These are phyloP conservation scores for Plasmodium fragile DNA, from an alignment of 169 alveolate species.

Conservation along the genomic window DNA sequence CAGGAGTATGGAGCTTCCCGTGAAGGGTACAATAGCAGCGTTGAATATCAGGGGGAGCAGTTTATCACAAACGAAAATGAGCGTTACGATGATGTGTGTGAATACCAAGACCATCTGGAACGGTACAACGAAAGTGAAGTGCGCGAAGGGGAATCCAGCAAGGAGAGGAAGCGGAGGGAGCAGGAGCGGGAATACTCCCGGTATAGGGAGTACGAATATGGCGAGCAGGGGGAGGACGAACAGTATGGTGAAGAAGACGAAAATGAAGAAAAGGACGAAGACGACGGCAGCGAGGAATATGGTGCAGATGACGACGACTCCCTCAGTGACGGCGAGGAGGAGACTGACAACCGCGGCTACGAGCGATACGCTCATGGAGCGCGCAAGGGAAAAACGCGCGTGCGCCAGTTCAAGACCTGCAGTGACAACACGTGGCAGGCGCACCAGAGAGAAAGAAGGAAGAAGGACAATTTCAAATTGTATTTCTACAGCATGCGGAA, in stretches of 20 bases:
- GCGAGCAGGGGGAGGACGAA: background rate
- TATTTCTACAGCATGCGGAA: background rate
- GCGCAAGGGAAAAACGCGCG: background rate
- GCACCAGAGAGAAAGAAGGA: background rate
- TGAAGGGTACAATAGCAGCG: background rate
- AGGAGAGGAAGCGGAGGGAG: background rate
- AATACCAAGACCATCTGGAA: constrained; percentile 12
- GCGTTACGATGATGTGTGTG: background rate
- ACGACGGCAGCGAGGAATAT: background rate
- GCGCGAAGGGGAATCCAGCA: background rate
- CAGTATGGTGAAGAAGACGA: background rate
- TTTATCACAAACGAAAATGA: background rate
- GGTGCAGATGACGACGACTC: background rate
- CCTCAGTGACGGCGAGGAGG: background rate
- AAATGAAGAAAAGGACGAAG: background rate
- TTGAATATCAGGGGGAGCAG: background rate
- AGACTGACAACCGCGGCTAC: background rate
- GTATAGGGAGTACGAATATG: background rate
- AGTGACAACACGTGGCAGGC: background rate
- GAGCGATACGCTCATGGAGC: background rate
- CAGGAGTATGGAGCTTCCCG: background rate
- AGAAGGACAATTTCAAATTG: background rate
- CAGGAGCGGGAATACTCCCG: background rate
- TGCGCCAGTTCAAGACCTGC: background rate
- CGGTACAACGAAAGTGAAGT: constrained; percentile 2